Conservation (phyloP, 2,329 filamentous ascomycete genomes). For the Cryphonectria nitschkei region DNA sequence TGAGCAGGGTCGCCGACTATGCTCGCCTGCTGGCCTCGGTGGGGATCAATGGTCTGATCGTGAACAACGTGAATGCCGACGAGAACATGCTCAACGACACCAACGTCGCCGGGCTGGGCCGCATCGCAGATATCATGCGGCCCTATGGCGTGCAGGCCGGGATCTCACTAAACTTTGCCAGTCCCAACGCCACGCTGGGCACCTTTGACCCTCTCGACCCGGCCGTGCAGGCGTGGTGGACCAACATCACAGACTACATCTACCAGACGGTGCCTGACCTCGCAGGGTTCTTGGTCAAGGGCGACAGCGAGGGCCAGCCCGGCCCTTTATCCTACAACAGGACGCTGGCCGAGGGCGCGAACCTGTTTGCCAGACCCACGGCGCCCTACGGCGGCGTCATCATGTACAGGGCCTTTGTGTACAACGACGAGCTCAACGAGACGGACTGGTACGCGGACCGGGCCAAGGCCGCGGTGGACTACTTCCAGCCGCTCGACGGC, state of each 20-base stretch:
- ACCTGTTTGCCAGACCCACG: conserved; percentile 66
- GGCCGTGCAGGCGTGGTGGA: conserved; percentile 65
- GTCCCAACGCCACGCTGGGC: conserved; percentile 58
- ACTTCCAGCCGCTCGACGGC: conserved; percentile 66
- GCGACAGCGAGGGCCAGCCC: conserved; percentile 73
- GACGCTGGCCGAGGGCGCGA: conserved; percentile 69
- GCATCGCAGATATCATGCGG: conserved; percentile 67
- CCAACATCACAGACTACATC: conserved; percentile 59
- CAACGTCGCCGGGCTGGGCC: conserved; percentile 64
- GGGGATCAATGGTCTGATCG: conserved; percentile 66
- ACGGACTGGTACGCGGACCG: conserved; percentile 68
- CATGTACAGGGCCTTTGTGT: conserved; percentile 75
- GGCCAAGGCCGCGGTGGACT: conserved; percentile 71
- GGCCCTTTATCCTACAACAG: conserved; percentile 72
- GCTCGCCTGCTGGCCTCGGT: conserved; percentile 69
- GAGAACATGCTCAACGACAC: conserved; percentile 54
- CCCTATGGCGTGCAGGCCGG: conserved; percentile 70
- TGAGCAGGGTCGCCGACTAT: conserved; percentile 64
- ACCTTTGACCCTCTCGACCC: conserved; percentile 69
- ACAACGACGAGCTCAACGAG: conserved; percentile 60
- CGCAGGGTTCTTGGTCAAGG: conserved; percentile 71
- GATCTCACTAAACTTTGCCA: conserved; percentile 70
- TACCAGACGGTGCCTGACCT: conserved; percentile 68
- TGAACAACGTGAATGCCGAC: conserved; percentile 77
- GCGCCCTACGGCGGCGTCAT: conserved; percentile 63